Evolutionary conservation across 192 early-diverging fungal genomes (phyloP), one percentile per base, ranked within the genome.

Genomic region (Chytriomyces confervae): DNA sequence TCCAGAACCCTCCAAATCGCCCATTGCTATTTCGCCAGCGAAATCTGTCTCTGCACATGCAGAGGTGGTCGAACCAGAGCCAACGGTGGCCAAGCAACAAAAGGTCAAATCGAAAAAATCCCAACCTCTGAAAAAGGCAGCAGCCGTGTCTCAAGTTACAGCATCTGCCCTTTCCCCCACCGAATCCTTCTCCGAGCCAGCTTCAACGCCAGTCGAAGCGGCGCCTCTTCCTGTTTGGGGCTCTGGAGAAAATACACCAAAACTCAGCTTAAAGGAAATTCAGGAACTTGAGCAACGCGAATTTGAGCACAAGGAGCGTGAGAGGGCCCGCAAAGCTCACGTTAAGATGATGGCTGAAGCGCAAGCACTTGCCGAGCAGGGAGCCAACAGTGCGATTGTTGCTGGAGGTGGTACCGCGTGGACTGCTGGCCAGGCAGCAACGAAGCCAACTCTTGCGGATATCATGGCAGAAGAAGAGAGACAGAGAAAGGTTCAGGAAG

Each of bases 401-500:
- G 29, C 68, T 7, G 53, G 76, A 49, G 73, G 72, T 13, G 66
- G 69, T 11, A 44, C 57, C 43, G 44, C 75, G 16, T 81, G 79
- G 79, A 50, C 61, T 13, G 76, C 78, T 27, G 79, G 81, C 8
- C 43, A 63, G 61, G 61, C 49, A 8, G 61, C 60, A 7, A 77
- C 80, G 75, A 79, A 77, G 57, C 76, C 73, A 44, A 79, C 80
- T 6, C 68, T 89, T 6, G 79, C 83, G 6, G 80, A 85, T 53
- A 89, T 89, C 49, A 89, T 89, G 83, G 69, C 80, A 61, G 87
- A 89, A 50, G 87, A 89, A 66, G 81, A 82, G 62, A 73, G 60
- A 50, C 70, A 77, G 20, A 78, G 85, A 67, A 73, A 77, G 45
- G 71, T 50, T 76, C 78, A 81, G 27, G 79, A 76, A n/a, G 78